Percentiles rank a stretch among this genome's conserved stretches.
These are phyloP conservation scores for Xylariaceae sp. DNA, from an alignment of 2,329 filamentous ascomycete genomes.

Conservation along the genomic window DNA sequence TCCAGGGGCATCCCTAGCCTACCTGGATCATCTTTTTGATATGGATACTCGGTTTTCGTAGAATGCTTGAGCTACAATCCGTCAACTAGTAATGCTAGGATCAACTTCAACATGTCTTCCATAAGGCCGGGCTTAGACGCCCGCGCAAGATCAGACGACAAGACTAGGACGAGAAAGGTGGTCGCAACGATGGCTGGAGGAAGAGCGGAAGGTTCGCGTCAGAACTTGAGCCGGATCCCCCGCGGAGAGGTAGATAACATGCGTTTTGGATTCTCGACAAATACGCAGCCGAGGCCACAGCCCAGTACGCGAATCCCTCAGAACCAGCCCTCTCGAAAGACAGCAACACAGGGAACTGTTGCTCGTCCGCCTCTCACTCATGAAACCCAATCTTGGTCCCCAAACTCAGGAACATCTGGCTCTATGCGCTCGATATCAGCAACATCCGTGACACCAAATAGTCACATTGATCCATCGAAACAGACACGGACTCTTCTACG, in stretches of 20 bases:
- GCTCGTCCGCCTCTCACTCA: constrained; percentile 35
- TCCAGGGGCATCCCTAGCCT: no score
- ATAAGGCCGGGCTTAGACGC: constrained; percentile 21
- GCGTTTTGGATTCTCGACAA: constrained; percentile 13
- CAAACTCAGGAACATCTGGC: constrained; percentile 28
- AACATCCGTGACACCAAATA: constrained; percentile 24
- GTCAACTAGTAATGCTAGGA: not conserved
- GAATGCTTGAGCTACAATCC: constrained; percentile 13
- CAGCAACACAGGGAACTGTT: constrained; percentile 9
- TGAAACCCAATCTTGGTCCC: constrained; percentile 40
- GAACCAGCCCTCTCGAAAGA: constrained; percentile 23
- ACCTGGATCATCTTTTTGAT: no score
- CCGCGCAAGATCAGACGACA: constrained; percentile 21
- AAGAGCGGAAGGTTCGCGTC: constrained; percentile 19
- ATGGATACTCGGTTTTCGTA: constrained; percentile 5
- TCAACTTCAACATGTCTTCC: constrained; percentile 28
- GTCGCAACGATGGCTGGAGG: constrained; percentile 24
- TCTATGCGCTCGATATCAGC: constrained; percentile 29
- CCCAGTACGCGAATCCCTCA: constrained; percentile 33
- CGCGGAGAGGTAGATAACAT: constrained; percentile 23
- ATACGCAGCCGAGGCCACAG: constrained; percentile 20
- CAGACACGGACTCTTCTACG: constrained; percentile 40
- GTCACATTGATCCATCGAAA: constrained; percentile 27
- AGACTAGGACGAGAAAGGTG: constrained; percentile 21
- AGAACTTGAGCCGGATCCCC: constrained; percentile 17